Evolutionary conservation across 192 early-diverging fungal genomes (phyloP).

Genomic region (Diversispora eburnea): DNA sequence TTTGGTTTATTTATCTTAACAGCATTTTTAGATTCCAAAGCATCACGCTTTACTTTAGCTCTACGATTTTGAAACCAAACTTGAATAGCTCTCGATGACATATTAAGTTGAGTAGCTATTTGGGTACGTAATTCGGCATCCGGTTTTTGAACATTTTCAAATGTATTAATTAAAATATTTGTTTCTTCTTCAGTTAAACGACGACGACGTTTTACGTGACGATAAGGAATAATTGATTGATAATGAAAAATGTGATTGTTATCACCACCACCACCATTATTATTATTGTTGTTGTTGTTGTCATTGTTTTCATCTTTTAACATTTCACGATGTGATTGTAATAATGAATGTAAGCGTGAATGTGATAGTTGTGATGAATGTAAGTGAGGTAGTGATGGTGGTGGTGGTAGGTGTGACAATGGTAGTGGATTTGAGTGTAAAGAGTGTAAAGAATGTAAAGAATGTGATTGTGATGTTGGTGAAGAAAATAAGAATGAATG

Average conservation of each 20-base stretch:
- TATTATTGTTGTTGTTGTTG: too few species aligned
- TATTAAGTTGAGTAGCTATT: conserved; percentile 60
- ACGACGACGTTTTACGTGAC: conserved; percentile 49
- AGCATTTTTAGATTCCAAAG: conserved; percentile 15
- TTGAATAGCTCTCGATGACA: conserved; percentile 71
- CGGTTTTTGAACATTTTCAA: conserved; percentile 61
- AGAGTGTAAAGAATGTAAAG: too few species aligned
- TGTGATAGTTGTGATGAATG: too few species aligned
- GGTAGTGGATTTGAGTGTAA: too few species aligned
- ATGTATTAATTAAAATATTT: conserved; percentile 54
- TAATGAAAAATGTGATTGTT: background rate
- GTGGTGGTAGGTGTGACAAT: too few species aligned
- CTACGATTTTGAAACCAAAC: conserved; percentile 90
- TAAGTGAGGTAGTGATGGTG: too few species aligned
- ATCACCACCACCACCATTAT: too few species aligned
- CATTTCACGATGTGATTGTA: too few species aligned
- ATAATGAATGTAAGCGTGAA: too few species aligned
- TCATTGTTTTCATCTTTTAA: too few species aligned
- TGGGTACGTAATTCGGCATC: conserved; percentile 56
- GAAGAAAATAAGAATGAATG: too few species aligned
- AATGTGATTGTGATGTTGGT: too few species aligned
- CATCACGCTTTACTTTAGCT: conserved; percentile 78
- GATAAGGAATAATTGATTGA: background rate
- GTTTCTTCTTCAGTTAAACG: conserved; percentile 69
- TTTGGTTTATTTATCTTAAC: background rate